Percentiles rank a stretch among this genome's conserved stretches.
Evolutionary conservation across 345 rosid species (phyloP).

Genomic region (Lepidium sativum): DNA sequence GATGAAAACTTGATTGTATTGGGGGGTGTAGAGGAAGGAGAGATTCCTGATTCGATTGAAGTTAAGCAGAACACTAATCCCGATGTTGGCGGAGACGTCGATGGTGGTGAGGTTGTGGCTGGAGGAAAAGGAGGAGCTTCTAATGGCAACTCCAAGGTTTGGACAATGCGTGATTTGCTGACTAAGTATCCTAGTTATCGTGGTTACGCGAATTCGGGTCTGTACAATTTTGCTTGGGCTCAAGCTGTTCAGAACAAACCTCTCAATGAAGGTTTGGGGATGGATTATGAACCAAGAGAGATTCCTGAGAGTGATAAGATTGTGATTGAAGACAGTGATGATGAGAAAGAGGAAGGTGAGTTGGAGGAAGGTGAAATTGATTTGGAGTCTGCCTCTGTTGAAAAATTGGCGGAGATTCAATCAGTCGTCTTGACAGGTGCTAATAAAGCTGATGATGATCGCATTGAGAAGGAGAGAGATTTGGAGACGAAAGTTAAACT

Average conservation of each 20-base stretch:
- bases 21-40: conserved; percentile 83
- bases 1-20: conserved; percentile 31
- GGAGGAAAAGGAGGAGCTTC: conserved; percentile 23
- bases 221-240: conserved; percentile 89
- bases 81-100: conserved; percentile 13
- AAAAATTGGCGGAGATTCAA: conserved; percentile 7
- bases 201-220: conserved; percentile 46
- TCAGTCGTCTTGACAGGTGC: background rate
- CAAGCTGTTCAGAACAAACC: conserved; percentile 93
- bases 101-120: background rate
- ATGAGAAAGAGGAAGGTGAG: conserved; percentile 91
- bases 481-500: conserved; percentile 32
- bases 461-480: conserved; percentile 29
- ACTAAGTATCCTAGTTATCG: conserved; percentile 42
- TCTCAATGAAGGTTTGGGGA: conserved; percentile 42
- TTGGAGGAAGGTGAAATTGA: conserved; percentile 98
- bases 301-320: conserved; percentile 36
- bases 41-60: conserved; percentile 57
- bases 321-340: conserved; percentile 54
- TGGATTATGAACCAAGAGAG: conserved; percentile 41
- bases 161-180: conserved; percentile 75
- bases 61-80: conserved; percentile 18
- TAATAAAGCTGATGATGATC: conserved; percentile 7
- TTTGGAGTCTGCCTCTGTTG: conserved; percentile 41
- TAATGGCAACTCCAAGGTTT: conserved; percentile 46